Base-by-base conservation (phyloP, 306 rosid genomes). In the Castanospermum australe region DNA sequence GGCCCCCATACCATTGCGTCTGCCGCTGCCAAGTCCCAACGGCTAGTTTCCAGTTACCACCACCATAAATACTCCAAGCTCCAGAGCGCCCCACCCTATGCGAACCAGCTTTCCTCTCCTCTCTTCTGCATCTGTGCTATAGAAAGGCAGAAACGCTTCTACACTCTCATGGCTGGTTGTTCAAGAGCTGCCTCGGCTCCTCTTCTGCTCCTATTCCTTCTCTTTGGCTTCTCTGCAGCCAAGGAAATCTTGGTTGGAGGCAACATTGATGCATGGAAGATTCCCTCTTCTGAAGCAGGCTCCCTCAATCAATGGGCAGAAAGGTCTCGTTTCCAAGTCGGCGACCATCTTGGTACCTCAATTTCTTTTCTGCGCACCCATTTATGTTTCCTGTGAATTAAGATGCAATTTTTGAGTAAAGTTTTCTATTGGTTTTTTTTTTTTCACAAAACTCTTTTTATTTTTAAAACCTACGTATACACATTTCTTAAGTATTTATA, bases 221-320 rank as follows among this genome's bases (percentile, higher is more conserved):
- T 88, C 68, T 70, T 87, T 60, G 75, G 87, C 47, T 77, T 67
- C 52, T 73, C 93, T 5, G 77, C 84, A 66, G 94, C 88, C 5
- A 87, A 18, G 75, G 97, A 92, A 25, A 18, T 87, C 18, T 15
- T 85, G 69, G 87, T 92, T 28, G 97, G 97, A 41, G 97, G 98
- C 52, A 94, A 84, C 36, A 6, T 79, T 2, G 88, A 79, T 25
- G 80, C 93, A 13, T 94, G 97, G 98, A 83, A 75, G 30, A 44
- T 94, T 75, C 93, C 98, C 0, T 50, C 98, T 33, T 88, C 97
- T 13, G 76, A 86, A 79, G 68, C 94, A 4, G 81, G 85, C 0
- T 75, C 97, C 3, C 96, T 92, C 79, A 88, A 87, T 78, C 79
- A 90, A 75, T 94, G 97, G 97, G 94, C 98, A 0, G 75, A 79